These are phyloP conservation scores for Zymoseptoria brevis DNA, from an alignment of 2,329 filamentous ascomycete species.

Conservation along the genomic window DNA sequence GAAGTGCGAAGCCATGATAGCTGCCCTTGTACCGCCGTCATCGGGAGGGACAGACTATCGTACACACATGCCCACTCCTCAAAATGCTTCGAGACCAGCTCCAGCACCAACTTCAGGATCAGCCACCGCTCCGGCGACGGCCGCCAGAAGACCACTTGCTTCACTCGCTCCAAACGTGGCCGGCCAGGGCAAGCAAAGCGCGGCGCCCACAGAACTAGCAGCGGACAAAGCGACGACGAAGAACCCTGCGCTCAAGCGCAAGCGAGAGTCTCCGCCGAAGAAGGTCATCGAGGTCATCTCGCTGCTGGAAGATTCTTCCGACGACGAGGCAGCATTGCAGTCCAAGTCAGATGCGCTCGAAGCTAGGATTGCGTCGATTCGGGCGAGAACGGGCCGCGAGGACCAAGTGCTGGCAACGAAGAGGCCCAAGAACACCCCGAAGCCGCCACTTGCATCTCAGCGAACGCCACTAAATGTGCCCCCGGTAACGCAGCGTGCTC, in stretches of 20 bases:
- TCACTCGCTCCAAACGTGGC: slow-evolving; percentile 3
- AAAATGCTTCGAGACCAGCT: too few relatives aligned
- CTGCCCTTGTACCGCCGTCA: too few relatives aligned
- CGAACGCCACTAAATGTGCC: neutral
- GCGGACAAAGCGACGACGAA: neutral
- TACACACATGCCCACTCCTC: too few relatives aligned
- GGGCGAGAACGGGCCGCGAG: slow-evolving; percentile 7
- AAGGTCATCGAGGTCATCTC: slow-evolving; percentile 3
- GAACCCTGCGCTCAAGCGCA: neutral
- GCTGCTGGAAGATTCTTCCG: slow-evolving; percentile 1
- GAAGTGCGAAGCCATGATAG: neutral
- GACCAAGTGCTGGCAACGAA: slow-evolving; percentile 11
- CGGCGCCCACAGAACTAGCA: neutral
- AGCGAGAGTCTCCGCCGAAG: neutral
- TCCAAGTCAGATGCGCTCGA: slow-evolving; percentile 3
- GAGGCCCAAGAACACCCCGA: neutral
- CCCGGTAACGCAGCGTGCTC: neutral
- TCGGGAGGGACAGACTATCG: too few relatives aligned
- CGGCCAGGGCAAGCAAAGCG: neutral
- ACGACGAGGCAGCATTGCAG: slow-evolving; percentile 12
- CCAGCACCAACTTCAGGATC: neutral
- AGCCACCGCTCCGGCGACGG: neutral
- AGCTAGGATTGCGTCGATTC: slow-evolving; percentile 12
- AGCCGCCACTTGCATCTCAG: neutral
- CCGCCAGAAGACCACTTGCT: neutral